Evolutionary conservation across 306 rosid species (phyloP), one percentile per base, ranked within the genome.

Genomic region (Lathyrus tuberosus): DNA sequence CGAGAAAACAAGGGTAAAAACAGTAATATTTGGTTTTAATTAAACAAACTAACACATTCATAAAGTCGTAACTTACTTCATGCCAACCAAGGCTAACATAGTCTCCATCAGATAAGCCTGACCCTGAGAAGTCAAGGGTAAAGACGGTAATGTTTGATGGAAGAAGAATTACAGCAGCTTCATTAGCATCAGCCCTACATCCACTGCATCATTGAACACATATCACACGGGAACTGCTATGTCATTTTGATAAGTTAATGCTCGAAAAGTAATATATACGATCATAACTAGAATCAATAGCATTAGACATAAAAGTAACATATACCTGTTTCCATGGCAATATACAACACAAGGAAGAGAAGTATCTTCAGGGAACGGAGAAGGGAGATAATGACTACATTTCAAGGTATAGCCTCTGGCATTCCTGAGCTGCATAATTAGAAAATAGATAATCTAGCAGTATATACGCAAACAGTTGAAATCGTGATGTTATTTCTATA

Each of bases 51-150:
- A 42, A 52, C 43, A 51, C 74, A 69, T 70, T 44, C 63, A 71
- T 51, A 78, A 66, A 53, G 70, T 68, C 58, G 62, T 46, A 73
- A 62, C 80, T 69, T 80, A 93, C 98, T 86, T 94, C 99, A 78
- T 94, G 99, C 99, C 99, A 94, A 80, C 99, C 99, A 78, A 94
- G 99, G 85, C 97, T 94, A 78, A 94, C 99, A 69, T 87, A 89
- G 67, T 94, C 92, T 70, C 99, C 99, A 77, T 87, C 95, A 28
- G 99, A 94, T 72, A 94, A 83, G 78, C 99, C 99, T 52, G 99
- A 94, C 53, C 99, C 99, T 35, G 97, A 88, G 85, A 94, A 94
- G 84, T 94, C 99, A 63, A 94, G 97, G 44, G 97, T 84, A 81
- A 94, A 94, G 76, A 94, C 92, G 38, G 97, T 90, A 77, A 94